These are phyloP conservation scores for Ceriops decandra DNA, from an alignment of 345 rosid genomes.

Conservation along the genomic window DNA sequence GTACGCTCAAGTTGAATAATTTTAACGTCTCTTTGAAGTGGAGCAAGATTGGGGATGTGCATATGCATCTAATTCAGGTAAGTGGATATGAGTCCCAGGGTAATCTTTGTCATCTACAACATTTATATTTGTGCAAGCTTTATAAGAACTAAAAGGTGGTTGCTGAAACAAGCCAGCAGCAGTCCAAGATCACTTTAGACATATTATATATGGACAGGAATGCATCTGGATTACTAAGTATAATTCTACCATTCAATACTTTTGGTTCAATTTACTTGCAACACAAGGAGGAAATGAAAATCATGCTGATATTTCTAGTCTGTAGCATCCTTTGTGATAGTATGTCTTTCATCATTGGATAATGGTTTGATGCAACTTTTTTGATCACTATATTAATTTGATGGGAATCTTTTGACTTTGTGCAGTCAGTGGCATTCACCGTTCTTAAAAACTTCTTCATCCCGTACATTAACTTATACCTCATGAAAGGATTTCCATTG, in stretches of 20 bases:
- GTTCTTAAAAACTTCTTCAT: slow-evolving; percentile 44
- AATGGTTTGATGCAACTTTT: not conserved
- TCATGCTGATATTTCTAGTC: not conserved
- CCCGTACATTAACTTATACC: slow-evolving; percentile 53
- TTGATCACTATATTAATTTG: not conserved
- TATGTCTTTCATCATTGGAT: not conserved
- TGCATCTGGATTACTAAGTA: no score
- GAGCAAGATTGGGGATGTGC: slow-evolving; percentile 53
- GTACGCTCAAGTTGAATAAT: slow-evolving; percentile 39
- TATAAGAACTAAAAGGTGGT: no score
- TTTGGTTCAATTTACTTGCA: no score
- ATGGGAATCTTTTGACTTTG: not conserved
- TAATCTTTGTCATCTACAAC: not conserved
- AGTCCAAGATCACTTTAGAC: no score
- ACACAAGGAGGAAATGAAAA: not conserved
- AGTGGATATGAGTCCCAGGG: not conserved
- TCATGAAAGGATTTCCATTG: slow-evolving; percentile 54
- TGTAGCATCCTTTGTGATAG: not conserved
- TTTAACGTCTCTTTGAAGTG: slow-evolving; percentile 49
- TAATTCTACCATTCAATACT: no score
- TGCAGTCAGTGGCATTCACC: slow-evolving; percentile 41
- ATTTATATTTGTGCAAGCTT: no score
- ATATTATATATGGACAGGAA: no score
- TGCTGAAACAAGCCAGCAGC: no score
- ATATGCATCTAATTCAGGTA: slow-evolving; percentile 51